phyloP scores from a whole-genome alignment of 2,329 filamentous ascomycete species.

The Volutella citrinella region DNA sequence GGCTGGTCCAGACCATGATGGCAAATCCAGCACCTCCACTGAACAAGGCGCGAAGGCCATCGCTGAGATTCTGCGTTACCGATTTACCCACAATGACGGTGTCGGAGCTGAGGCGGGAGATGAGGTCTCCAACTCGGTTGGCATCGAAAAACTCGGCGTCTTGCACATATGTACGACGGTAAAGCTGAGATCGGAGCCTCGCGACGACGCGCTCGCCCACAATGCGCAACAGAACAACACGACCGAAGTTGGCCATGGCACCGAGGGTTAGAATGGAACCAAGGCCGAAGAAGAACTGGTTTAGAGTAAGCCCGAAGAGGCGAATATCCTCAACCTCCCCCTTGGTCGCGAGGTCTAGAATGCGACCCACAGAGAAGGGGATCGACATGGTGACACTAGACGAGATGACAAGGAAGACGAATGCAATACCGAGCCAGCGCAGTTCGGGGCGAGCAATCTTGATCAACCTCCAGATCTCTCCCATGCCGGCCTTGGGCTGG shows the following conservation, averaged over 20 bases:
- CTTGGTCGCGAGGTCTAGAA: constrained; percentile 87
- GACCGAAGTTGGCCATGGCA: constrained; percentile 86
- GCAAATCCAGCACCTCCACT: constrained; percentile 86
- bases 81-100: constrained; percentile 98
- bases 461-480: constrained; percentile 82
- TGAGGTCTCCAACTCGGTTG: constrained; percentile 92
- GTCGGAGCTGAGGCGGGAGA: constrained; percentile 91
- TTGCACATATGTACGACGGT: constrained; percentile 89
- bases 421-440: constrained; percentile 73
- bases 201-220: constrained; percentile 94
- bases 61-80: constrained; percentile 95
- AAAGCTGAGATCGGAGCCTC: constrained; percentile 82
- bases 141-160: constrained; percentile 99
- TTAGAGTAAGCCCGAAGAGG: constrained; percentile 80
- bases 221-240: constrained; percentile 88
- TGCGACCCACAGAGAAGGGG: constrained; percentile 93
- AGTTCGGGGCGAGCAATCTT: constrained; percentile 86
- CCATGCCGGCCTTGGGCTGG: constrained; percentile 56
- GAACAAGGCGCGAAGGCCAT: constrained; percentile 87
- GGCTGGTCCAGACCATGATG: constrained; percentile 94
- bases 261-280: constrained; percentile 75
- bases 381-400: constrained; percentile 94
- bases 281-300: constrained; percentile 84
- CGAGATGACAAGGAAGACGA: constrained; percentile 81
- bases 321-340: constrained; percentile 61